These are phyloP conservation scores for Magnusiomyces tetraspermus DNA, from an alignment of 1,139 yeast genomes.

Conservation along the genomic window DNA sequence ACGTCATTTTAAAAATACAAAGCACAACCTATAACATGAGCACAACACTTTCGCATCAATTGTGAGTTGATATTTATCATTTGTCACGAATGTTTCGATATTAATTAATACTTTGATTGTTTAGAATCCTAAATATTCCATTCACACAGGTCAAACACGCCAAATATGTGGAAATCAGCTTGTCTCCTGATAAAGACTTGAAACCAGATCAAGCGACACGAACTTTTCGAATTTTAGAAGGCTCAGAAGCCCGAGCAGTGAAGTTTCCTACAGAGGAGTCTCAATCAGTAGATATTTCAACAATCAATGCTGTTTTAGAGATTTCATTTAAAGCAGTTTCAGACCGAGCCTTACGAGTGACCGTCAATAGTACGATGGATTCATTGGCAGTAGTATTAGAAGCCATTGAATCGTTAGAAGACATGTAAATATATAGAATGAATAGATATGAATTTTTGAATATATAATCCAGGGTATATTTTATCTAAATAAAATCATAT, in stretches of 20 bases:
- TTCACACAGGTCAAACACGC: slow-evolving; percentile 55
- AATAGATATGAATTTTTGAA: neutral
- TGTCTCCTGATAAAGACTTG: slow-evolving; percentile 70
- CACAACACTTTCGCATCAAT: neutral
- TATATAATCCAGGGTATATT: neutral
- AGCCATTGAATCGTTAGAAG: slow-evolving; percentile 52
- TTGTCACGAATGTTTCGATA: too few species aligned
- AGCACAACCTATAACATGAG: too few species aligned
- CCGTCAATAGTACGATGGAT: slow-evolving; percentile 58
- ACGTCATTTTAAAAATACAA: too few species aligned
- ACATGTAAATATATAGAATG: neutral
- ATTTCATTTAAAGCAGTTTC: slow-evolving; percentile 37
- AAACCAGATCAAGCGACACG: slow-evolving; percentile 40
- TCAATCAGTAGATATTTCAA: neutral
- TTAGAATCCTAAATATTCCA: slow-evolving; percentile 39
- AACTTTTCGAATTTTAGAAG: slow-evolving; percentile 16
- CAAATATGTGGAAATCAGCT: slow-evolving; percentile 45
- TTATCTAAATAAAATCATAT: too few species aligned
- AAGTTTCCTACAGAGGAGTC: slow-evolving; percentile 27
- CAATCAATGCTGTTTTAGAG: neutral
- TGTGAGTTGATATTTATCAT: neutral
- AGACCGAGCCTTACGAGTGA: slow-evolving; percentile 59
- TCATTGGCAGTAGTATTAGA: slow-evolving; percentile 55
- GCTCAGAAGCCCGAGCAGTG: slow-evolving; percentile 34
- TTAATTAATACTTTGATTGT: too few species aligned